Evolutionary conservation across 345 rosid genomes (phyloP), one percentile per base, ranked within the genome.

Genomic region (Acer saccharum): DNA sequence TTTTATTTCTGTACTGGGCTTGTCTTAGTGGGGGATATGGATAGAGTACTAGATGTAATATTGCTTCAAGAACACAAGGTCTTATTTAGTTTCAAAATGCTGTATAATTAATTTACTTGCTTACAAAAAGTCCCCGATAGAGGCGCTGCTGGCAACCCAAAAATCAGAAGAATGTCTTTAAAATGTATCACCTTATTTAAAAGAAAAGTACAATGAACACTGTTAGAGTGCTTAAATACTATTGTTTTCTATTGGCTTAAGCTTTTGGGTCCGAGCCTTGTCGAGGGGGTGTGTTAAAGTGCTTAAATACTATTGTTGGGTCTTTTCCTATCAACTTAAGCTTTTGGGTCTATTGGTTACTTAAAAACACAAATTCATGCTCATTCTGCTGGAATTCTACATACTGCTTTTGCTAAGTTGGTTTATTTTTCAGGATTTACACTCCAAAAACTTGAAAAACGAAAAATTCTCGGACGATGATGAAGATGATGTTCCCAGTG

Each of bases 401-500:
- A 11, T 66, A 39, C 54, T 32, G 18, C 44, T 50, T 8, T 73
- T 17, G 10, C 72, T 76, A 76, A 66, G 41, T 55, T 67, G 52
- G 14, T 65, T 74, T 57, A 12, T 71, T 76, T 81, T 80, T 73
- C 89, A 95, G 97, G 91, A 76, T 81, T 46, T 82, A 75, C 80
- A 66, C 75, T 62, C 85, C 43, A 73, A 77, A 76, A 82, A 78
- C 43, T 20, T 73, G 46, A 77, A 67, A 75, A 81, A 81, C 68
- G 85, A 80, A 17, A 85, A 81, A 69, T 83, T 81, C 60, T 79
- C 86, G 48, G 87, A 87, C 73, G 91, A 82, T 23, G 88, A 87
- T 65, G 94, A 89, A 27, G 88, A 86, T 61, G 94, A 88, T 78
- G 78, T 89, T 77, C 97, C 98, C 10, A 94, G 93, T 86, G 98